Evolutionary conservation across 306 rosid species (phyloP).

Genomic region (Prosopis cineraria): DNA sequence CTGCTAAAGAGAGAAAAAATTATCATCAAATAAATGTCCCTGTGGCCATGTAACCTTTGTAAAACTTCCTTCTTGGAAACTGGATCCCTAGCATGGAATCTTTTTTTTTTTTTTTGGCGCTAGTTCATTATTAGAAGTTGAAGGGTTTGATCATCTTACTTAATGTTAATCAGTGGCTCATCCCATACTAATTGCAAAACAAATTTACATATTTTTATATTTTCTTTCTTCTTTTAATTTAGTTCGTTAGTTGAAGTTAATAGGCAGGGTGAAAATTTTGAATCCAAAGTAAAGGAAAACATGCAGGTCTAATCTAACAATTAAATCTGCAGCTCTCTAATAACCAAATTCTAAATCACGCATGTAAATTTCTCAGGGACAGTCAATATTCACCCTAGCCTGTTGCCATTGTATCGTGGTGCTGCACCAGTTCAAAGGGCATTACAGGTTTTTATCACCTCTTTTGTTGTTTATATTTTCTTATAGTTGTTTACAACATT

Average conservation of each 20-base stretch:
- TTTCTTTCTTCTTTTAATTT: background rate
- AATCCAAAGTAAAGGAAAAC: background rate
- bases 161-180: background rate
- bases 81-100: background rate
- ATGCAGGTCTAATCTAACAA: background rate
- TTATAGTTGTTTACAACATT: background rate
- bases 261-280: background rate
- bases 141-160: background rate
- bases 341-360: constrained; percentile 3
- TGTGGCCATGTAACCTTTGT: background rate
- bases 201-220: background rate
- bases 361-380: constrained; percentile 63
- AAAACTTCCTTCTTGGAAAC: background rate
- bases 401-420: constrained; percentile 86
- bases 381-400: constrained; percentile 89
- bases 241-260: no score
- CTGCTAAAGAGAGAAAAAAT: background rate
- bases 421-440: constrained; percentile 99
- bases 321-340: constrained; percentile 19
- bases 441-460: constrained; percentile 59
- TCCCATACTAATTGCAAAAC: background rate
- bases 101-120: no score
- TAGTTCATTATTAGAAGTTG: background rate
- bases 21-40: background rate
- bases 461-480: constrained; percentile 15